Evolutionary conservation across 768 basidiomycete genomes (phyloP).

Genomic region (Scleroderma citrinum): DNA sequence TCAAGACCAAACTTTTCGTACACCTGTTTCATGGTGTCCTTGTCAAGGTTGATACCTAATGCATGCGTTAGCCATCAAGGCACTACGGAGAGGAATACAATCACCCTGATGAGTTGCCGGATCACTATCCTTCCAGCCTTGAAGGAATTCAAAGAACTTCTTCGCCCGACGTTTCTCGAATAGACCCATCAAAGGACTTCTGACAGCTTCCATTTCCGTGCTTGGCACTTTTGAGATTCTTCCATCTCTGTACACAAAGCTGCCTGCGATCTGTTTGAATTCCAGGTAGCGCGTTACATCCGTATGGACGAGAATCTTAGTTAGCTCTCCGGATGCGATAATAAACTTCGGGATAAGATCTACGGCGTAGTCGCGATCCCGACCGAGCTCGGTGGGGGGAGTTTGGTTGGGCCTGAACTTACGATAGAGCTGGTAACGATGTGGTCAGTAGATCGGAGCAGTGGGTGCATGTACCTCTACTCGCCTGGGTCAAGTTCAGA

Average conservation of each 20-base stretch:
- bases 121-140: constrained; percentile 92
- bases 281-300: constrained; percentile 98
- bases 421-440: constrained; percentile 73
- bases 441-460: constrained; percentile 11
- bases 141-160: constrained; percentile 97
- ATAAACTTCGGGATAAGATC: constrained; percentile 99
- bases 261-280: constrained; percentile 99
- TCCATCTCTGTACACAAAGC: constrained; percentile 95
- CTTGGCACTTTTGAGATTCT: constrained; percentile 96
- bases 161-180: constrained; percentile 98
- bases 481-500: constrained; percentile 93
- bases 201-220: constrained; percentile 96
- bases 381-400: constrained; percentile 80
- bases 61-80: constrained; percentile 1
- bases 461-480: constrained; percentile 13
- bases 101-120: constrained; percentile 94
- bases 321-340: constrained; percentile 95
- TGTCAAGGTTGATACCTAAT: constrained; percentile 82
- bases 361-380: constrained; percentile 96
- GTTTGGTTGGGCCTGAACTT: constrained; percentile 81
- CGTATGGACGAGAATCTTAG: constrained; percentile 96
- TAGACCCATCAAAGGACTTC: constrained; percentile 94
- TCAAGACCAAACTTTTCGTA: constrained; percentile 98
- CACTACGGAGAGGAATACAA: constrained; percentile 9
- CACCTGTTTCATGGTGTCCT: constrained; percentile 85